Conservation (phyloP, 306 rosid species). For the Leucaena leucocephala region DNA sequence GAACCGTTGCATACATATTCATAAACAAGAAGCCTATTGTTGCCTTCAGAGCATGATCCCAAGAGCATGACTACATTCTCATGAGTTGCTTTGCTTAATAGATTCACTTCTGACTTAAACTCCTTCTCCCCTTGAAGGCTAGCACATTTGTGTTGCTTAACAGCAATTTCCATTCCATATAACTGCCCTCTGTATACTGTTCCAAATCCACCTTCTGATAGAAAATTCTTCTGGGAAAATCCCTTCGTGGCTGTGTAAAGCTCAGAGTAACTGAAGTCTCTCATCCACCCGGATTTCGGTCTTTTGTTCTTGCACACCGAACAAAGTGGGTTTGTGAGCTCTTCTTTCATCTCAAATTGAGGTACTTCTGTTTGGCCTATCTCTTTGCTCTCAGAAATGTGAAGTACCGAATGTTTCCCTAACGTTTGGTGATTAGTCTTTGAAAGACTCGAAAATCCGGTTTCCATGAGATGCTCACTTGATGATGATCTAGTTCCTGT, state of each 20-base stretch:
- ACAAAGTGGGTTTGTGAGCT: constrained; percentile 47
- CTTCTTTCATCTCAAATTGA: constrained; percentile 41
- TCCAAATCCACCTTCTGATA: constrained; percentile 95
- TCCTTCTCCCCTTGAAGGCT: constrained; percentile 87
- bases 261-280: constrained; percentile 67
- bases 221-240: constrained; percentile 57
- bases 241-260: constrained; percentile 60
- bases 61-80: constrained; percentile 77
- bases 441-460: constrained; percentile 28
- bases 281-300: constrained; percentile 55
- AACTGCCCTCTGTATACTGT: constrained; percentile 64
- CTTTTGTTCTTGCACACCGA: constrained; percentile 62
- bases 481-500: constrained; percentile 47
- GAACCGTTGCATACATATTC: constrained; percentile 87
- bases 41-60: constrained; percentile 81
- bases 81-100: constrained; percentile 80
- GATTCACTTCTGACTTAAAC: constrained; percentile 74
- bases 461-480: constrained; percentile 33
- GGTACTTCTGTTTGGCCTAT: constrained; percentile 24
- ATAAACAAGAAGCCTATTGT: constrained; percentile 77
- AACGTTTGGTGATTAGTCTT: constrained; percentile 39
- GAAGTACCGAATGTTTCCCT: constrained; percentile 20
- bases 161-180: constrained; percentile 67
- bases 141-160: constrained; percentile 70
- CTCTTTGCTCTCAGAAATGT: constrained; percentile 36